Evolutionary conservation across 1,284 basidiomycete species (phyloP).

Genomic region (Moesziomyces sp.): DNA sequence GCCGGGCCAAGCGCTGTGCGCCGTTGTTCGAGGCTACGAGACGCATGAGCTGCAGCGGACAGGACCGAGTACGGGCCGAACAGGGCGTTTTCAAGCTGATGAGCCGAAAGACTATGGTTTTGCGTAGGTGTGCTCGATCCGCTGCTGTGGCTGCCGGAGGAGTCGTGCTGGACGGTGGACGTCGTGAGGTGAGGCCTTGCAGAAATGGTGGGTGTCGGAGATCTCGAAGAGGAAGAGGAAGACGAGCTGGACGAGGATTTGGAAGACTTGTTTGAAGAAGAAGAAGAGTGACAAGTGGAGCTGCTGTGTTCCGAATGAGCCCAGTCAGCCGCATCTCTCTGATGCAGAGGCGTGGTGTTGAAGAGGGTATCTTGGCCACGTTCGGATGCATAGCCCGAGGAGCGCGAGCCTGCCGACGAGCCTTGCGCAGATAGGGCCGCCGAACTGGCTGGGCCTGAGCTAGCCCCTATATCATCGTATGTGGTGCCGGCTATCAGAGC

Average conservation of each 20-base stretch:
- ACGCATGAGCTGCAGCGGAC: conserved; percentile 19
- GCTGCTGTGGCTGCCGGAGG: conserved; percentile 24
- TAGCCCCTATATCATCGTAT: neutral
- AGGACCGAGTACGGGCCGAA: conserved; percentile 19
- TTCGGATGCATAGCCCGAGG: neutral
- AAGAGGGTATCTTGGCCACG: neutral
- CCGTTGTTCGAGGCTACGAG: conserved; percentile 16
- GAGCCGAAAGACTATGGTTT: conserved; percentile 20
- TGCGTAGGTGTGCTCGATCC: conserved; percentile 41
- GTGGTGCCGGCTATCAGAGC: conserved; percentile 10
- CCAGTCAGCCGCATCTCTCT: conserved; percentile 6
- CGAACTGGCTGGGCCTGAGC: too few species aligned
- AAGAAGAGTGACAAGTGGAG: conserved; percentile 18
- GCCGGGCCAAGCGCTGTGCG: conserved; percentile 16
- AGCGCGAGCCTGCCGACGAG: too few species aligned
- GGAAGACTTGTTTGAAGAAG: conserved; percentile 25
- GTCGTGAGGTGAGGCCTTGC: conserved; percentile 26
- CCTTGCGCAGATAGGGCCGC: neutral
- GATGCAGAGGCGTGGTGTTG: neutral
- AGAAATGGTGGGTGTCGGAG: conserved; percentile 26
- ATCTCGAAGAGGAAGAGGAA: conserved; percentile 28
- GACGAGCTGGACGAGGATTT: conserved; percentile 27
- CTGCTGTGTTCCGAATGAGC: conserved; percentile 6
- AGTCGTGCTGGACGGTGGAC: conserved; percentile 35
- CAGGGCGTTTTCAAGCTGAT: conserved; percentile 30